These are phyloP conservation scores for Trichoderma koningii DNA, from an alignment of 2,329 filamentous ascomycete genomes.

Conservation along the genomic window DNA sequence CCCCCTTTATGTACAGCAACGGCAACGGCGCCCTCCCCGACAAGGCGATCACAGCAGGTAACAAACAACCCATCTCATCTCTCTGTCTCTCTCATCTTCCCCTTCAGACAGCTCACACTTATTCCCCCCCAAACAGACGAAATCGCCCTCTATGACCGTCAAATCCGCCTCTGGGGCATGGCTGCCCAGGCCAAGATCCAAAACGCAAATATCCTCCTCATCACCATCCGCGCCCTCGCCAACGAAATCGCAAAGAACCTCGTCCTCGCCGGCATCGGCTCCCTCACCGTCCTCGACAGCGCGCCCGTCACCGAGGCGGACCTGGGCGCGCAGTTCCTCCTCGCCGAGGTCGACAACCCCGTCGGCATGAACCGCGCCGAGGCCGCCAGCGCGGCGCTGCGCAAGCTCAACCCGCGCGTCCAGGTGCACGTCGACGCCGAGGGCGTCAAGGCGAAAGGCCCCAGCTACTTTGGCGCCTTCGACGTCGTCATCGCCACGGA, in stretches of 20 bases:
- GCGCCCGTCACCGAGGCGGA: constrained; percentile 75
- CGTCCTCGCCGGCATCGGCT: constrained; percentile 88
- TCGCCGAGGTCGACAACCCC: constrained; percentile 62
- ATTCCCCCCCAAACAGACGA: constrained; percentile 64
- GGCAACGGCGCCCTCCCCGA: constrained; percentile 32
- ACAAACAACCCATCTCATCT: background rate
- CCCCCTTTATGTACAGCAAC: constrained; percentile 39
- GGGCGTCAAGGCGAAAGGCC: constrained; percentile 66
- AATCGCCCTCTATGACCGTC: constrained; percentile 94
- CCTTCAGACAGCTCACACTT: background rate
- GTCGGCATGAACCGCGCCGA: constrained; percentile 83
- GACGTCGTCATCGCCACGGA: constrained; percentile 91
- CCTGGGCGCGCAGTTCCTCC: constrained; percentile 79
- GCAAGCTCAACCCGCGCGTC: constrained; percentile 88
- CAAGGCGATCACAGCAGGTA: constrained; percentile 42
- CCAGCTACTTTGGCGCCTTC: constrained; percentile 75
- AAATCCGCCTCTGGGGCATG: constrained; percentile 96
- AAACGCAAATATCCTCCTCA: constrained; percentile 83
- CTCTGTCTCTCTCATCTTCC: background rate
- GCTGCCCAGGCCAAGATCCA: constrained; percentile 92
- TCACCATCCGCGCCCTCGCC: constrained; percentile 83
- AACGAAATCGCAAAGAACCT: constrained; percentile 98
- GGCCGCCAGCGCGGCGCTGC: constrained; percentile 75
- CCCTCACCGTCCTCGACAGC: constrained; percentile 84
- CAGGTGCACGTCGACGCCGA: constrained; percentile 69